Evolutionary conservation across 495 filamentous ascomycete genomes (phyloP), one percentile per base, ranked within the genome.

Genomic region (Trichoderma erinaceum): DNA sequence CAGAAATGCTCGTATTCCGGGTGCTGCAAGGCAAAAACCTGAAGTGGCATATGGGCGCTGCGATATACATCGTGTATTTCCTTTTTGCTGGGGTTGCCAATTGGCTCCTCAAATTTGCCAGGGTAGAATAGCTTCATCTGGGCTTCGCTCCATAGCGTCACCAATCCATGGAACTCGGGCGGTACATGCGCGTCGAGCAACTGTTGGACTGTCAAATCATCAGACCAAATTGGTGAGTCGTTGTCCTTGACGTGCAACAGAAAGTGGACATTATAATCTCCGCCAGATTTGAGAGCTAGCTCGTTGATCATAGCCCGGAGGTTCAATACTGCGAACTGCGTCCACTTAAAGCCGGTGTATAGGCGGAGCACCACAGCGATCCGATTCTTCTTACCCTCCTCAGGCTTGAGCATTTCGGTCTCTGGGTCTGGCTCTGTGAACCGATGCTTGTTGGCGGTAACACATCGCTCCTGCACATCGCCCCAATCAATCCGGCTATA

Each of bases 1-100:
- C 95, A 99, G 77, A 94, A 90, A 77, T 89, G 92, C 56, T 93
- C 92, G 76, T 95, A 98, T 74, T 97, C 92, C 0, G 91, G 90
- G 76, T 98, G 94, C 50, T 85, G 84, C 72, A 90, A 84, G n/a
- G 94, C 89, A 70, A 97, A 99, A 75, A 92, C 89, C 75, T 97
- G 95, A 70, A 97, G 84, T 5, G 94, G 90, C 87, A 97, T 89
- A 75, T 92, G 92, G 2, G 90, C 89, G 72, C 88, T 90, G 61
- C 95, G 90, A 78, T 97, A 98, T 3, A 93, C 92, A 3, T 93
- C 95, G 75, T 97, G 90, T 11, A 96, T 87, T 4, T 92, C 89
- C 2, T 89, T 80, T 12, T 76, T 73, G 50, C 74, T 77, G 18
- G 79, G 80, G 64, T 87, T 88, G 29, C 88, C 86, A 69, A 85